phyloP scores from a whole-genome alignment of 352 stramenopile genomes.

The Phytophthora fragariaefolia region DNA sequence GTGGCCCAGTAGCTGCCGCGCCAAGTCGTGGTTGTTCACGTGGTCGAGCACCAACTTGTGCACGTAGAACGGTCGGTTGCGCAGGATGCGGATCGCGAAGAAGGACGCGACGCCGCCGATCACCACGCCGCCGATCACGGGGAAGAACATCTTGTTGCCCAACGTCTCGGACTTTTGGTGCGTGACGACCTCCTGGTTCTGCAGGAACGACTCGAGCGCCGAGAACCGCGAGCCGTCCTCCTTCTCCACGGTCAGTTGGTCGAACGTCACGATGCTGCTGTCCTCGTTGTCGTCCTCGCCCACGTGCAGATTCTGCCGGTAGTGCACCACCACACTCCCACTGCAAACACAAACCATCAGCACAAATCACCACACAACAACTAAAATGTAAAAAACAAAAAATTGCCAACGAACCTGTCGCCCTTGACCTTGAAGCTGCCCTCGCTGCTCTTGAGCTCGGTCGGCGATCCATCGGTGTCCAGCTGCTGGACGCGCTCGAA shows the following conservation, averaged over 20 bases:
- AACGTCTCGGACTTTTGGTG: constrained; percentile 71
- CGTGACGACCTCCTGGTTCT: constrained; percentile 54
- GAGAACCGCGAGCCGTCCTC: constrained; percentile 65
- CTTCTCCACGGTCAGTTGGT: constrained; percentile 51
- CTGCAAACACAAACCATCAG: too few relatives aligned
- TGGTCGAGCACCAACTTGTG: constrained; percentile 81
- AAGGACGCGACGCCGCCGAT: constrained; percentile 75
- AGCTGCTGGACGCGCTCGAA: constrained; percentile 52
- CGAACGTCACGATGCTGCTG: constrained; percentile 61
- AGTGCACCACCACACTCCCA: constrained; percentile 53
- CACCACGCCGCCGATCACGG: constrained; percentile 63
- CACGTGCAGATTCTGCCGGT: constrained; percentile 45
- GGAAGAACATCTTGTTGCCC: constrained; percentile 75
- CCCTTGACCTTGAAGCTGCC: constrained; percentile 62
- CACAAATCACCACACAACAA: too few relatives aligned
- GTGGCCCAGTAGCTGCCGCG: constrained; percentile 63
- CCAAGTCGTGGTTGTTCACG: constrained; percentile 75
- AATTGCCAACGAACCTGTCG: constrained; percentile 69
- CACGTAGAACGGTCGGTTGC: constrained; percentile 81
- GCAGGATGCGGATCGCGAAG: constrained; percentile 77
- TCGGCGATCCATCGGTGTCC: constrained; percentile 15
- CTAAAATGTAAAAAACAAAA: constrained; percentile 6
- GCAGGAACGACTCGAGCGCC: constrained; percentile 63
- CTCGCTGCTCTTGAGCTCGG: constrained; percentile 31
- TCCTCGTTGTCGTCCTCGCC: constrained; percentile 19